Percentiles rank a stretch among this genome's conserved stretches.
These are phyloP conservation scores for Elaphomyces granulatus DNA, from an alignment of 495 filamentous ascomycete species.

Conservation along the genomic window DNA sequence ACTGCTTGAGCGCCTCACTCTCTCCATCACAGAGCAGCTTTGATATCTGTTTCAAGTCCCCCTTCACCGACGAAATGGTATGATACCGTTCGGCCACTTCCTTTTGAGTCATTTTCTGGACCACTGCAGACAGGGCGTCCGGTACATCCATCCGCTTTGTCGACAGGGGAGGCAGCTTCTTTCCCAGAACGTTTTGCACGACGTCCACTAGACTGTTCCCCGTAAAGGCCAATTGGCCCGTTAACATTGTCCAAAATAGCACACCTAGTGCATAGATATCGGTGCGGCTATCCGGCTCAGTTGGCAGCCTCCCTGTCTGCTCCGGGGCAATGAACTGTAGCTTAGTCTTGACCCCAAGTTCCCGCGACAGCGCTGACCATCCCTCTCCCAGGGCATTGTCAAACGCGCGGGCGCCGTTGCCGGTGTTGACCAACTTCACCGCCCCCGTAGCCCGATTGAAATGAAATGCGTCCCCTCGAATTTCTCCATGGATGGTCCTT, in stretches of 20 bases:
- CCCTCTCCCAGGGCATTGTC: conserved; percentile 77
- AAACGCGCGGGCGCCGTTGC: conserved; percentile 69
- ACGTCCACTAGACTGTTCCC: conserved; percentile 71
- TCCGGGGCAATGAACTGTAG: conserved; percentile 80
- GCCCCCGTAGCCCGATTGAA: conserved; percentile 49
- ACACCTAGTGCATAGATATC: conserved; percentile 84
- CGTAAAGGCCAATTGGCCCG: conserved; percentile 60
- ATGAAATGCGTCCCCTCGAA: conserved; percentile 78
- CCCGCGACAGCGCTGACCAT: conserved; percentile 65
- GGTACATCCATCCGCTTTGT: conserved; percentile 64
- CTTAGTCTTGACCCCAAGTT: conserved; percentile 70
- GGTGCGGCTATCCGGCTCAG: conserved; percentile 75
- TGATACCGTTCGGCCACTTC: conserved; percentile 72
- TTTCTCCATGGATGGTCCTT: conserved; percentile 72
- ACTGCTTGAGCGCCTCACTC: conserved; percentile 48
- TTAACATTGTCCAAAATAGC: conserved; percentile 73
- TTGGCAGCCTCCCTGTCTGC: conserved; percentile 80
- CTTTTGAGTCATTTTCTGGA: conserved; percentile 83
- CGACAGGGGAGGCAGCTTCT: conserved; percentile 59
- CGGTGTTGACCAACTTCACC: conserved; percentile 71
- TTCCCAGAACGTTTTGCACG: conserved; percentile 69
- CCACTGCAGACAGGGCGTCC: conserved; percentile 61
- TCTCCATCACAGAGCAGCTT: conserved; percentile 64
- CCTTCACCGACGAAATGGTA: conserved; percentile 63
- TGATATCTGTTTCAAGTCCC: conserved; percentile 57